Percentiles rank a stretch among this genome's conserved stretches.
Conservation (phyloP, 148 eudicot genomes). For the Euryodendron excelsum region DNA sequence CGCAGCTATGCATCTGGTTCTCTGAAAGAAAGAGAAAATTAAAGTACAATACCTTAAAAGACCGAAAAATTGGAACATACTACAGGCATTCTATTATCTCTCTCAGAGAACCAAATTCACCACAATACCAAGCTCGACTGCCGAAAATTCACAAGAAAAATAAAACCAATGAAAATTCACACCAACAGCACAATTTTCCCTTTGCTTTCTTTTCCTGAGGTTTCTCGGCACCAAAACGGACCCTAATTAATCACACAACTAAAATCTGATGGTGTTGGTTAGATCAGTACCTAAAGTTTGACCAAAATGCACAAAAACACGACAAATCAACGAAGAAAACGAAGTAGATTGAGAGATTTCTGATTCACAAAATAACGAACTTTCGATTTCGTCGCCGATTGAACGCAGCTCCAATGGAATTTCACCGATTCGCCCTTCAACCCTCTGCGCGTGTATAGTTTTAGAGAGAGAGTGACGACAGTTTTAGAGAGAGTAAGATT, state of each 20-base stretch:
- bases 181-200: not conserved
- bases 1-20: not conserved
- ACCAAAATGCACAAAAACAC: not conserved
- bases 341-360: not conserved
- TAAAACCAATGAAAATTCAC: not conserved
- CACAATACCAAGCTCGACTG: not conserved
- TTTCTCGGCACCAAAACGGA: constrained; percentile 1
- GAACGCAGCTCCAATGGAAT: not conserved
- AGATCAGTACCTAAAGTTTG: constrained; percentile 5
- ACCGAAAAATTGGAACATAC: not conserved
- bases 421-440: not conserved
- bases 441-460: not conserved
- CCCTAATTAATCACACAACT: not conserved
- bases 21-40: not conserved
- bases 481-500: not conserved
- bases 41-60: not conserved
- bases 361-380: constrained; percentile 15
- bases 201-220: not conserved
- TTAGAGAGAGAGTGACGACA: not conserved
- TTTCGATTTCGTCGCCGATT: constrained; percentile 4
- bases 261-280: not conserved
- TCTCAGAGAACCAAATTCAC: not conserved
- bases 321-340: not conserved
- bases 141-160: not conserved
- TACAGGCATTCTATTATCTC: not conserved